Evolutionary conservation across 2,329 filamentous ascomycete species (phyloP).

Genomic region (Pyrenophora tritici-repentis): DNA sequence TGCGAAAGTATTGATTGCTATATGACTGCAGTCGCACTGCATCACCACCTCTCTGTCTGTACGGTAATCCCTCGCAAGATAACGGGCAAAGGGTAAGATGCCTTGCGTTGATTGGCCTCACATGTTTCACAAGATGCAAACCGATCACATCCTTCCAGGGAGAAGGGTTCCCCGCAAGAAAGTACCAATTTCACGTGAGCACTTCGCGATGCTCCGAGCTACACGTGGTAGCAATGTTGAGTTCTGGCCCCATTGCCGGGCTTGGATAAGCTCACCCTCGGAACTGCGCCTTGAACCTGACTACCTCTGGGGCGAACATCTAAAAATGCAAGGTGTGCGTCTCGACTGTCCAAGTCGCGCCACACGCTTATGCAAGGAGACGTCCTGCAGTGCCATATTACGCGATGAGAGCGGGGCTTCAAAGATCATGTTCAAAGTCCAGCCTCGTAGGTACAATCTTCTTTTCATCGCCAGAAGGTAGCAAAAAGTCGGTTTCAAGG

Average conservation of each 20-base stretch:
- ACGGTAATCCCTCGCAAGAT: no score
- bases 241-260: no score
- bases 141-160: not conserved
- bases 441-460: not conserved
- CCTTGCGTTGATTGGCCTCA: not conserved
- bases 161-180: not conserved
- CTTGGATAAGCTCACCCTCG: no score
- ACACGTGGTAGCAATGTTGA: no score
- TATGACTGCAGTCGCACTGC: no score
- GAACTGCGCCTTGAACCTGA: no score
- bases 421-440: not conserved
- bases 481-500: not conserved
- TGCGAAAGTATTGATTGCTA: no score
- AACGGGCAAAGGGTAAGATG: not conserved
- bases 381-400: not conserved
- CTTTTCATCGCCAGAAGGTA: no score
- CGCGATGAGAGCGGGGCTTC: not conserved
- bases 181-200: not conserved
- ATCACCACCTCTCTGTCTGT: not conserved
- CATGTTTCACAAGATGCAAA: not conserved
- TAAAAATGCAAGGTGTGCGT: not conserved
- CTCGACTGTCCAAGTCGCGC: conserved; percentile 1
- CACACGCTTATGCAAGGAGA: conserved; percentile 11
- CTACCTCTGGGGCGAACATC: not conserved
- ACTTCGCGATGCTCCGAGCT: not conserved